phyloP scores from a whole-genome alignment of 495 filamentous ascomycete genomes.

The Penicillium pancosmium region DNA sequence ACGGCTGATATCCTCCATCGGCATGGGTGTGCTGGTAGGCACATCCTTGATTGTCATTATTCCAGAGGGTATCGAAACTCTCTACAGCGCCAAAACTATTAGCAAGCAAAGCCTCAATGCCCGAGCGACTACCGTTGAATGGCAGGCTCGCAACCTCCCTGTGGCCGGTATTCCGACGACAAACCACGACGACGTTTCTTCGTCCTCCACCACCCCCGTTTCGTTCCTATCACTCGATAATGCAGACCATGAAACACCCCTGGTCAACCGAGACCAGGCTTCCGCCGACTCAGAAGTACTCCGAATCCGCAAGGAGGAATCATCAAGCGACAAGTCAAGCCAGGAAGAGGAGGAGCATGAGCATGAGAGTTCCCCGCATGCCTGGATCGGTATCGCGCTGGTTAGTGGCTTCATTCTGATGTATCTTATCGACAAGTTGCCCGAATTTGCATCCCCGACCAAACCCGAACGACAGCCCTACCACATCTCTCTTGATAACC shows the following conservation, averaged over 20 bases:
- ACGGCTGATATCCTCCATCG: conserved; percentile 86
- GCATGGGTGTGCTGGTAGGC: conserved; percentile 91
- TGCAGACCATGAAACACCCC: conserved; percentile 14
- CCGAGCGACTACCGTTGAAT: conserved; percentile 30
- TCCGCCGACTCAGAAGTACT: conserved; percentile 17
- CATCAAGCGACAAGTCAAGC: conserved; percentile 44
- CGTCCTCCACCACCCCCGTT: conserved; percentile 18
- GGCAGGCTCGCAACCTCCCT: conserved; percentile 35
- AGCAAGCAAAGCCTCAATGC: conserved; percentile 35
- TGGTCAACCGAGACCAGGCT: conserved; percentile 7
- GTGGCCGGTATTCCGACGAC: conserved; percentile 17
- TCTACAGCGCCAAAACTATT: conserved; percentile 64
- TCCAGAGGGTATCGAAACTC: conserved; percentile 91
- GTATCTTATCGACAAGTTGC: conserved; percentile 92
- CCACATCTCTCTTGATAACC: conserved; percentile 81
- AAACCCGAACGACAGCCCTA: conserved; percentile 57
- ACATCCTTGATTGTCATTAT: conserved; percentile 97
- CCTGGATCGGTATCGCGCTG: conserved; percentile 82
- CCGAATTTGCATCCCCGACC: conserved; percentile 64
- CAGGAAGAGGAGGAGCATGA: conserved; percentile 35
- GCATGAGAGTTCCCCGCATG: conserved; percentile 58
- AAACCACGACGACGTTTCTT: conserved; percentile 6
- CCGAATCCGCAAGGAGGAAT: conserved; percentile 32
- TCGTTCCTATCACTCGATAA: conserved; percentile 22
- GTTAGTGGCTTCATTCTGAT: conserved; percentile 92